These are phyloP conservation scores for Spizellomyces punctatus DNA, from an alignment of 192 early-diverging fungal genomes.

Conservation along the genomic window DNA sequence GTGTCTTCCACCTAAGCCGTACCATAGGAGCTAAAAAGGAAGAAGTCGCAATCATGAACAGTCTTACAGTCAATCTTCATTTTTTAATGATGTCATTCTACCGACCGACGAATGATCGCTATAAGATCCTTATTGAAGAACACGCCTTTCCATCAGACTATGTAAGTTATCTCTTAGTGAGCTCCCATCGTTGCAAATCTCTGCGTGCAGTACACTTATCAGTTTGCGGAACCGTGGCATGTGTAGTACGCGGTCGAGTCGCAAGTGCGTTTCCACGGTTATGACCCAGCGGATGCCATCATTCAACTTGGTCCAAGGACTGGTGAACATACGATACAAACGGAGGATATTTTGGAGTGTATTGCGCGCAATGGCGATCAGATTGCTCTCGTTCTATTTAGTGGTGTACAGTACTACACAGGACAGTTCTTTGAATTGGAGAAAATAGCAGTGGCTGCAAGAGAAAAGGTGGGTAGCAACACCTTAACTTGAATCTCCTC, in stretches of 20 bases:
- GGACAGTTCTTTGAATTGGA: constrained; percentile 85
- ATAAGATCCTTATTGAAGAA: constrained; percentile 88
- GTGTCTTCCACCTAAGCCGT: background rate
- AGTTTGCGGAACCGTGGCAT: no score
- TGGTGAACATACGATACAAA: constrained; percentile 72
- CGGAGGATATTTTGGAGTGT: constrained; percentile 77
- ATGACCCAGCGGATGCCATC: constrained; percentile 68
- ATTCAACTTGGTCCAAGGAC: constrained; percentile 73
- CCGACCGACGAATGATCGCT: constrained; percentile 70
- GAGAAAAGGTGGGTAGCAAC: constrained; percentile 60
- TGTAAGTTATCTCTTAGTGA: constrained; percentile 37
- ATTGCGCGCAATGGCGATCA: constrained; percentile 73
- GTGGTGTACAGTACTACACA: constrained; percentile 94
- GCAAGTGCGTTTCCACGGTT: constrained; percentile 83
- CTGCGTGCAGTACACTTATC: background rate
- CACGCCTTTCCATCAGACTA: constrained; percentile 96
- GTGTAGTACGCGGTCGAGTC: constrained; percentile 84
- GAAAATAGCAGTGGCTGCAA: constrained; percentile 79
- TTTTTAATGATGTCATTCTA: constrained; percentile 92
- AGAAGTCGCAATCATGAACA: constrained; percentile 92
- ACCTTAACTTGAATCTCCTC: background rate
- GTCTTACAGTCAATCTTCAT: constrained; percentile 91
- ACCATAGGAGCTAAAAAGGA: constrained; percentile 62
- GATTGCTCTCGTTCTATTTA: constrained; percentile 87
- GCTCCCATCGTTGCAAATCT: background rate